Evolutionary conservation across 805 yeast species (phyloP).

Genomic region (Candida coleopterorum): DNA sequence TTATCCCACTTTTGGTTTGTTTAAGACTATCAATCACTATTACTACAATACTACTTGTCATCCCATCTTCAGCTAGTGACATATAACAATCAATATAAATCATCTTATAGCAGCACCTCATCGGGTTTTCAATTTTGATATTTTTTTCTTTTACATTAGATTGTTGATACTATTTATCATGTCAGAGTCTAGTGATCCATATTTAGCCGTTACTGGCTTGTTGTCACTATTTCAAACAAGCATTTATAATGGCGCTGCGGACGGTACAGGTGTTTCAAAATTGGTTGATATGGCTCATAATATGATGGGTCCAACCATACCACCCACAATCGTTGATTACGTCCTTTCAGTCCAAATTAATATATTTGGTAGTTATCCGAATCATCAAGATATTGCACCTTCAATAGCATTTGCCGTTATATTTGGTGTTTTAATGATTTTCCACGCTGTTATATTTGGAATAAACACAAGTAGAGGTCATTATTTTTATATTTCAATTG

Average conservation of each 20-base stretch:
- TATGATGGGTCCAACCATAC: constrained; percentile 33
- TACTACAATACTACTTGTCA: too few species aligned
- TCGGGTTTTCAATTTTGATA: too few species aligned
- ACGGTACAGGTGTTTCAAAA: constrained; percentile 24
- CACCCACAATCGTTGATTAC: constrained; percentile 31
- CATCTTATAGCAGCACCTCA: too few species aligned
- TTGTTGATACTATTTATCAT: not conserved
- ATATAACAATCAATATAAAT: too few species aligned
- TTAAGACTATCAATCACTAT: too few species aligned
- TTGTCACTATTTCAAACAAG: not conserved
- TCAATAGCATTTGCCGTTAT: constrained; percentile 49
- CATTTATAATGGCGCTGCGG: constrained; percentile 5
- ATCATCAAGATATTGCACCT: constrained; percentile 50
- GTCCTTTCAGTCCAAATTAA: constrained; percentile 40
- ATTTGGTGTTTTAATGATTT: constrained; percentile 43
- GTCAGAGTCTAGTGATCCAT: constrained; percentile 1
- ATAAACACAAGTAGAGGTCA: constrained; percentile 54
- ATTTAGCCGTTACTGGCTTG: constrained; percentile 7
- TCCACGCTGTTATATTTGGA: constrained; percentile 45
- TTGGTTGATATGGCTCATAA: constrained; percentile 20
- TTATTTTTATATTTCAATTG: constrained; percentile 49
- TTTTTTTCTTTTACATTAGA: not conserved
- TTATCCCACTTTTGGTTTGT: too few species aligned
- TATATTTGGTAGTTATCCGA: constrained; percentile 64
- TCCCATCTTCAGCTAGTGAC: too few species aligned